phyloP scores from a whole-genome alignment of 495 filamentous ascomycete species.

The Xeromyces bisporus region DNA sequence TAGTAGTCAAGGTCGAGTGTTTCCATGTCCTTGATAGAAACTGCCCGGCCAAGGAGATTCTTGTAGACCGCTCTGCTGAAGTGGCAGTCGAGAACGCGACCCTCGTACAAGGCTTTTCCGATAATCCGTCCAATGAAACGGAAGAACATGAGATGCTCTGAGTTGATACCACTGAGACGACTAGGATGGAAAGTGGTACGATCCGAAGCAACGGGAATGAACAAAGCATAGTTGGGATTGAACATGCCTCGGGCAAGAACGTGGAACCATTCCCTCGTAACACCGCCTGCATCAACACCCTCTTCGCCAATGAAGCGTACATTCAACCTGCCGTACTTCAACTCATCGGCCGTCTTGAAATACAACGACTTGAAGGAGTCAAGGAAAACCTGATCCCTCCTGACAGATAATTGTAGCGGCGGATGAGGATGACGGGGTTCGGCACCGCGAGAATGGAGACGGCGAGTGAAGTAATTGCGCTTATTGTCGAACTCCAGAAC shows the following conservation, averaged over 20 bases:
- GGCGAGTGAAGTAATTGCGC: slow-evolving; percentile 94
- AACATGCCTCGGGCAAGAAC: slow-evolving; percentile 97
- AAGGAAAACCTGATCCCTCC: slow-evolving; percentile 91
- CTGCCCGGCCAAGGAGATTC: slow-evolving; percentile 80
- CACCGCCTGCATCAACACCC: slow-evolving; percentile 93
- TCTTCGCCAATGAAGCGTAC: slow-evolving; percentile 97
- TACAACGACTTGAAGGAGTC: slow-evolving; percentile 94
- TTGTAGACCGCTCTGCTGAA: slow-evolving; percentile 98
- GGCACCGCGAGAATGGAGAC: slow-evolving; percentile 59
- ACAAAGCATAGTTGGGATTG: slow-evolving; percentile 92
- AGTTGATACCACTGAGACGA: slow-evolving; percentile 78
- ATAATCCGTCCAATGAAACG: slow-evolving; percentile 98
- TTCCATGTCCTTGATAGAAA: slow-evolving; percentile 99
- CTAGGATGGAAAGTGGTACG: slow-evolving; percentile 98
- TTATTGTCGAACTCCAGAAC: slow-evolving; percentile 99
- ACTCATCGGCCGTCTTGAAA: slow-evolving; percentile 86
- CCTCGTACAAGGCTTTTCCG: slow-evolving; percentile 95
- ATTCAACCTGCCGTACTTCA: slow-evolving; percentile 96
- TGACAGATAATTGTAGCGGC: slow-evolving; percentile 73
- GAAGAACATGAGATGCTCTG: slow-evolving; percentile 95
- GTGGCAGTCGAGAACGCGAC: slow-evolving; percentile 91
- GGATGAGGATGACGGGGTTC: slow-evolving; percentile 50
- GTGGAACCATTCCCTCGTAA: slow-evolving; percentile 98
- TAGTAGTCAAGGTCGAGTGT: slow-evolving; percentile 97
- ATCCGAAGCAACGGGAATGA: slow-evolving; percentile 92